Percentiles rank a stretch among this genome's conserved stretches.
These are phyloP conservation scores for Thermochaetoides thermophila DNA, from an alignment of 495 filamentous ascomycete genomes.

Conservation along the genomic window DNA sequence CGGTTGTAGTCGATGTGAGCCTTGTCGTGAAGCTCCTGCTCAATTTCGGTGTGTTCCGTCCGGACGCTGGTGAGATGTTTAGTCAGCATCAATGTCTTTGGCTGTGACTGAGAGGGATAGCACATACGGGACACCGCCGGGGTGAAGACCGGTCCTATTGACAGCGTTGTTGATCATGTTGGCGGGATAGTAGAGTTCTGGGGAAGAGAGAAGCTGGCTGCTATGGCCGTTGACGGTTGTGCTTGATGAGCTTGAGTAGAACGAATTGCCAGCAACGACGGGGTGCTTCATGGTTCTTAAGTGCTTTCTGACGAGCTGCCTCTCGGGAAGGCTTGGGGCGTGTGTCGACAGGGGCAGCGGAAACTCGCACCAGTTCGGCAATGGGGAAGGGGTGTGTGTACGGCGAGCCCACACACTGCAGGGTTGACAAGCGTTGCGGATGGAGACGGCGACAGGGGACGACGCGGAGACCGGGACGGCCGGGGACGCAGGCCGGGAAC, in stretches of 20 bases:
- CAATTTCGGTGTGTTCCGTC: constrained; percentile 18
- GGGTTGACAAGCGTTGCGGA: constrained; percentile 7
- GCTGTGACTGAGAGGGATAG: constrained; percentile 82
- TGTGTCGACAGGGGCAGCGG: constrained; percentile 12
- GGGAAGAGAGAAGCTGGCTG: constrained; percentile 13
- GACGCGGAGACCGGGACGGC: constrained; percentile 9
- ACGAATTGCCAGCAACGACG: constrained; percentile 29
- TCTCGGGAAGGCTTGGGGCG: constrained; percentile 8
- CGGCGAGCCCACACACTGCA: constrained; percentile 17
- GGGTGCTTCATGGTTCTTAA: constrained; percentile 38
- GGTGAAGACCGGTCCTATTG: constrained; percentile 80
- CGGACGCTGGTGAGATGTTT: neutral
- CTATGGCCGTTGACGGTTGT: constrained; percentile 31
- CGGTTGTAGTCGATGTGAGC: constrained; percentile 99
- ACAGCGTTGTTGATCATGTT: constrained; percentile 53
- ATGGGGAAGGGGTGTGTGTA: constrained; percentile 12
- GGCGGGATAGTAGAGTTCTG: constrained; percentile 22
- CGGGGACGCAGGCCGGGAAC: constrained; percentile 15
- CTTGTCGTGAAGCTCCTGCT: constrained; percentile 94
- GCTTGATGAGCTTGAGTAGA: constrained; percentile 38
- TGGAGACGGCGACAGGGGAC: constrained; percentile 6
- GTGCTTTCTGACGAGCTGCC: constrained; percentile 8
- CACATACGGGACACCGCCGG: constrained; percentile 78
- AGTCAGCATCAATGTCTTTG: constrained; percentile 8
- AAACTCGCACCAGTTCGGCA: constrained; percentile 10